Conservation (phyloP, 2,329 filamentous ascomycete species). For the Neonectria magnoliae region DNA sequence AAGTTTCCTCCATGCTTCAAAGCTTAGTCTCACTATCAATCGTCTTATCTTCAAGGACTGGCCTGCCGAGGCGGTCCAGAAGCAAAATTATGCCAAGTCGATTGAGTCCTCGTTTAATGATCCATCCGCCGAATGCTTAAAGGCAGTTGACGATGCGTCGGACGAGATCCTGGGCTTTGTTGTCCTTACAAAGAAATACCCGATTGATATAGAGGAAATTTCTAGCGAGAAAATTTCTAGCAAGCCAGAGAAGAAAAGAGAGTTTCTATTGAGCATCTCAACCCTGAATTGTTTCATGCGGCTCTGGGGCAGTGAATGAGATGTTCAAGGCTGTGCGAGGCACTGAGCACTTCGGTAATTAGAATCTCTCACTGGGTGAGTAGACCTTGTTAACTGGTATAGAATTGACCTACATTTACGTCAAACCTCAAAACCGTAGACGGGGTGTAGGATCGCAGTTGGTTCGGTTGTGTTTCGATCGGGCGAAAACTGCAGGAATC, state of each 20-base stretch:
- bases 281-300: not conserved
- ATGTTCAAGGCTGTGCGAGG: not conserved
- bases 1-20: conserved; percentile 12
- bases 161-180: conserved; percentile 20
- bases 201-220: not conserved
- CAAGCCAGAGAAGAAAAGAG: not conserved
- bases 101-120: conserved; percentile 1
- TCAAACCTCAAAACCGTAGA: conserved; percentile 11
- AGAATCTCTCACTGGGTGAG: too few relatives aligned
- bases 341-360: conserved; percentile 11
- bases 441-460: conserved; percentile 11
- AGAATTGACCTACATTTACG: conserved; percentile 25
- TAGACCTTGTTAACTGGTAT: not conserved
- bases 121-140: not conserved
- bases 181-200: not conserved
- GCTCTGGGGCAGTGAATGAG: not conserved
- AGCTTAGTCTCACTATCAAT: conserved; percentile 19
- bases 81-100: not conserved
- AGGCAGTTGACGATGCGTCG: conserved; percentile 13
- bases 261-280: not conserved
- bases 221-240: too few relatives aligned
- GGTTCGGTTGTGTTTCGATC: not conserved
- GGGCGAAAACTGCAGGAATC: not conserved
- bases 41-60: conserved; percentile 19
- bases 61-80: conserved; percentile 19